Evolutionary conservation across 2,329 filamentous ascomycete genomes (phyloP).

Genomic region (Lachnellula subtilissima): DNA sequence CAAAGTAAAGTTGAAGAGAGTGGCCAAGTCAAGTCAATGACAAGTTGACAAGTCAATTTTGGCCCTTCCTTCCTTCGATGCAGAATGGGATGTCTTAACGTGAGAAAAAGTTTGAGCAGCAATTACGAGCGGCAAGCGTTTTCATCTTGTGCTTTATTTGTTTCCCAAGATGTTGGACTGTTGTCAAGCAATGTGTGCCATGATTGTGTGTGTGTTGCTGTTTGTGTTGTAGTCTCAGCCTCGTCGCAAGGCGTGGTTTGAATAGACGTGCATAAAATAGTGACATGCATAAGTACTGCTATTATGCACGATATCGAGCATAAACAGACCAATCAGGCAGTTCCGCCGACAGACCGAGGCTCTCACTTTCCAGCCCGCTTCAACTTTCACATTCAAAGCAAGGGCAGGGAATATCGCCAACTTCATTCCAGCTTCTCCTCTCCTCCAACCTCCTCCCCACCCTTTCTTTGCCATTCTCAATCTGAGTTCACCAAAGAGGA

Average conservation of each 20-base stretch:
- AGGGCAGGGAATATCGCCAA: constrained; percentile 9
- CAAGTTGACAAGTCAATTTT: neutral
- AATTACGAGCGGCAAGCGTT: neutral
- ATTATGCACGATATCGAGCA: neutral
- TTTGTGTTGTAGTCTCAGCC: neutral
- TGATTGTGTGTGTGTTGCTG: constrained; percentile 1
- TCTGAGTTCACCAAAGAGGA: constrained; percentile 3
- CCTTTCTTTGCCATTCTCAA: constrained; percentile 7
- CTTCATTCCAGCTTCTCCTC: constrained; percentile 14
- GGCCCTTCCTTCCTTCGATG: neutral
- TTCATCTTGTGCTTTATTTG: neutral
- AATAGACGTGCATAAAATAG: constrained; percentile 1
- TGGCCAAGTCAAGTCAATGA: neutral
- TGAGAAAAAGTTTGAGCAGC: neutral
- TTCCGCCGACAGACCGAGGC: constrained; percentile 12
- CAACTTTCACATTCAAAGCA: constrained; percentile 6
- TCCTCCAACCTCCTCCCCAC: constrained; percentile 1
- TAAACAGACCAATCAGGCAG: neutral
- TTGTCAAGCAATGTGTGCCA: constrained; percentile 6
- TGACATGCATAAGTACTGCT: neutral
- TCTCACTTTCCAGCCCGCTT: constrained; percentile 3
- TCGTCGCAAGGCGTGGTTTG: constrained; percentile 5
- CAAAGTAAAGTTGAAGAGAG: no score
- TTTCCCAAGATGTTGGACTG: neutral
- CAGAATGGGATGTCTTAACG: neutral